A percentile compares a stretch with the other conserved stretches of the same genome.
phyloP scores from a whole-genome alignment of 257 asterid genomes.

The Cordia subcordata region DNA sequence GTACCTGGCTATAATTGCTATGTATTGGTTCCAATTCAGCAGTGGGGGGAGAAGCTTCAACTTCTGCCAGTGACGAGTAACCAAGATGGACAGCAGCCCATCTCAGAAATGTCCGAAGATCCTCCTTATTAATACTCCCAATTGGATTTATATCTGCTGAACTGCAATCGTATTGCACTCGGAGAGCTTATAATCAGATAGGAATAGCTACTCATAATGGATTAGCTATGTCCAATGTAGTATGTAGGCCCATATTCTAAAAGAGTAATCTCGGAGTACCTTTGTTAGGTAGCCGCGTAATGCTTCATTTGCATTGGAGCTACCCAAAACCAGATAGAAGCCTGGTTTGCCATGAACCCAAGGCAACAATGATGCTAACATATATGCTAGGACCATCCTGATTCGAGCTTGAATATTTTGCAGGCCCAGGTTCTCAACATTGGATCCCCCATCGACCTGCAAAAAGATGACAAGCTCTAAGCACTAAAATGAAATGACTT shows the following conservation, averaged over 20 bases:
- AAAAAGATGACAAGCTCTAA: constrained; percentile 23
- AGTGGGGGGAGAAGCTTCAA: constrained; percentile 93
- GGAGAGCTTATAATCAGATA: not conserved
- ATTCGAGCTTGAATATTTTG: constrained; percentile 91
- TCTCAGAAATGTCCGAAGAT: constrained; percentile 65
- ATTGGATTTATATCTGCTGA: constrained; percentile 96
- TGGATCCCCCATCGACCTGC: constrained; percentile 89
- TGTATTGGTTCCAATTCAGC: constrained; percentile 91
- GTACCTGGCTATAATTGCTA: constrained; percentile 78
- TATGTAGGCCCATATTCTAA: not conserved
- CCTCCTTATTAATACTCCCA: constrained; percentile 91
- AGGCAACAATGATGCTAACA: constrained; percentile 92
- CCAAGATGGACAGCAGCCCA: constrained; percentile 94
- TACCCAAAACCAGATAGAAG: constrained; percentile 83
- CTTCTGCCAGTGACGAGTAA: constrained; percentile 73
- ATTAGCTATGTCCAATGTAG: not conserved
- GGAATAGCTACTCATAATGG: not conserved
- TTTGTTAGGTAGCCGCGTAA: constrained; percentile 86
- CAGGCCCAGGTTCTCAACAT: constrained; percentile 73
- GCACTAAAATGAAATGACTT: not conserved
- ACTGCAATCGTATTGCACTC: constrained; percentile 88
- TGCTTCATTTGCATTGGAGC: constrained; percentile 95
- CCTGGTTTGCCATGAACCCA: constrained; percentile 97
- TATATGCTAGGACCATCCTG: constrained; percentile 86
- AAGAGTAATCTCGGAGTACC: constrained; percentile 31